Conservation (phyloP, 2,329 filamentous ascomycete genomes). For the Hypoxylon sp. region DNA sequence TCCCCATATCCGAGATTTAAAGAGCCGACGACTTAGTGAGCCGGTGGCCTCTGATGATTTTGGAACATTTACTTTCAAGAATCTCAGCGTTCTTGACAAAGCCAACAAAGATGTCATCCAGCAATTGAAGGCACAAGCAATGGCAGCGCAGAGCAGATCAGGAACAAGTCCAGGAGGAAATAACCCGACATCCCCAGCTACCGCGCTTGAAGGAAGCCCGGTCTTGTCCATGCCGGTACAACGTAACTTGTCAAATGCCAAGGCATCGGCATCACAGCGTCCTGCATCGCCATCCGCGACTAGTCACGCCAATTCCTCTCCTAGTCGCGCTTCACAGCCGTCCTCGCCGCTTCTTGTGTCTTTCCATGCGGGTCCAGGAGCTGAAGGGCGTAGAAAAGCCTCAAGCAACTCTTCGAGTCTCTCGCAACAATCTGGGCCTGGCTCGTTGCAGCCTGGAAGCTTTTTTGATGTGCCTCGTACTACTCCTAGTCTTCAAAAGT, state of each 20-base stretch:
- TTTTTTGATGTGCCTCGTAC: slow-evolving; percentile 80
- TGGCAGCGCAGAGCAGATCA: slow-evolving; percentile 75
- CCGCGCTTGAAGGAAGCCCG: slow-evolving; percentile 87
- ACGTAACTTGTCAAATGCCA: slow-evolving; percentile 85
- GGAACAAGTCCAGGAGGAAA: slow-evolving; percentile 62
- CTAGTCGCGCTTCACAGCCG: slow-evolving; percentile 82
- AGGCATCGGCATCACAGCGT: slow-evolving; percentile 73
- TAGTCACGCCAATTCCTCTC: slow-evolving; percentile 86
- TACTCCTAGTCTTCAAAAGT: slow-evolving; percentile 72
- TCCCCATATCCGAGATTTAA: slow-evolving; percentile 92
- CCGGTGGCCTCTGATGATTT: slow-evolving; percentile 93
- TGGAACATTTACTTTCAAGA: slow-evolving; percentile 97
- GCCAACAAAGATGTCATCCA: slow-evolving; percentile 99
- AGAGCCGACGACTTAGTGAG: slow-evolving; percentile 90
- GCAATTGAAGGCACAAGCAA: slow-evolving; percentile 90
- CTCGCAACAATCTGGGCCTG: slow-evolving; percentile 79
- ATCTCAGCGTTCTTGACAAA: slow-evolving; percentile 94
- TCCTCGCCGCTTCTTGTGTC: slow-evolving; percentile 96
- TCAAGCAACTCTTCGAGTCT: slow-evolving; percentile 90
- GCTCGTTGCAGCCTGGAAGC: slow-evolving; percentile 77
- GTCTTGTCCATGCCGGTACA: slow-evolving; percentile 84
- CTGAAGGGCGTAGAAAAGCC: slow-evolving; percentile 86
- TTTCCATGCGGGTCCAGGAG: slow-evolving; percentile 87
- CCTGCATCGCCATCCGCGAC: slow-evolving; percentile 88
- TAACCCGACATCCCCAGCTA: slow-evolving; percentile 71